A percentile compares a stretch with the other conserved stretches of the same genome.
Evolutionary conservation across 805 yeast genomes (phyloP).

Genomic region (Metschnikowia lunata): DNA sequence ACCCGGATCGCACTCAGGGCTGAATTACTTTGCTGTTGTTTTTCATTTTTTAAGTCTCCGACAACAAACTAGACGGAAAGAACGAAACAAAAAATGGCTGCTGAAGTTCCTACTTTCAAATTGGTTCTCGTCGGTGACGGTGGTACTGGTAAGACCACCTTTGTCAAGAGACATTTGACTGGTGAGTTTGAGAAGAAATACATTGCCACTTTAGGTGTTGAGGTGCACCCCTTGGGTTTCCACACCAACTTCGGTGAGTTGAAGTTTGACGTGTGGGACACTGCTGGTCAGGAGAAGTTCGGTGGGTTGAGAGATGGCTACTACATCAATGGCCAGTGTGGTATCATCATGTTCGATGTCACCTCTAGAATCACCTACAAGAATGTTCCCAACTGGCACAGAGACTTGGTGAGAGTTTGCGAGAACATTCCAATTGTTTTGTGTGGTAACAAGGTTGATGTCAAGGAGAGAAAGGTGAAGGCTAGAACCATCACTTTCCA

Average conservation of each 20-base stretch:
- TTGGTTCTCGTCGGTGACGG: conserved; percentile 99
- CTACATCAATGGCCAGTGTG: conserved; percentile 99
- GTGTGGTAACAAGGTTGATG: conserved; percentile 99
- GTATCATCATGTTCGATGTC: conserved; percentile 99
- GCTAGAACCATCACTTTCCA: conserved; percentile 99
- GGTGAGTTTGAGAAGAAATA: conserved; percentile 99
- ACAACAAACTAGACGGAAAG: no score
- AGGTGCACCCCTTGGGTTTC: conserved; percentile 97
- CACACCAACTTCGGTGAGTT: conserved; percentile 98
- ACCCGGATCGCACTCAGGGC: neutral
- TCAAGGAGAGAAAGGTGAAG: conserved; percentile 99
- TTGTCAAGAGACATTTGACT: conserved; percentile 98
- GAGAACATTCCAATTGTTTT: conserved; percentile 98
- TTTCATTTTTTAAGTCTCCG: no score
- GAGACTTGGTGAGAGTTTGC: conserved; percentile 99
- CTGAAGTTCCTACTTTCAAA: conserved; percentile 93
- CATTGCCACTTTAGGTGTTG: conserved; percentile 99
- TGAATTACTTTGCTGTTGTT: conserved; percentile 5
- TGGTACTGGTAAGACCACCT: conserved; percentile 99
- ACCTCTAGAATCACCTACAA: conserved; percentile 99
- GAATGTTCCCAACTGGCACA: conserved; percentile 99
- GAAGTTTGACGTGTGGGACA: conserved; percentile 99
- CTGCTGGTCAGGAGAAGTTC: conserved; percentile 99
- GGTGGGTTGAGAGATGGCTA: conserved; percentile 99
- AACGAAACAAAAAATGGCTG: conserved; percentile 60